A percentile compares a stretch with the other conserved stretches of the same genome.
Evolutionary conservation across 2,329 filamentous ascomycete genomes (phyloP).

Genomic region (Alternaria triticina): DNA sequence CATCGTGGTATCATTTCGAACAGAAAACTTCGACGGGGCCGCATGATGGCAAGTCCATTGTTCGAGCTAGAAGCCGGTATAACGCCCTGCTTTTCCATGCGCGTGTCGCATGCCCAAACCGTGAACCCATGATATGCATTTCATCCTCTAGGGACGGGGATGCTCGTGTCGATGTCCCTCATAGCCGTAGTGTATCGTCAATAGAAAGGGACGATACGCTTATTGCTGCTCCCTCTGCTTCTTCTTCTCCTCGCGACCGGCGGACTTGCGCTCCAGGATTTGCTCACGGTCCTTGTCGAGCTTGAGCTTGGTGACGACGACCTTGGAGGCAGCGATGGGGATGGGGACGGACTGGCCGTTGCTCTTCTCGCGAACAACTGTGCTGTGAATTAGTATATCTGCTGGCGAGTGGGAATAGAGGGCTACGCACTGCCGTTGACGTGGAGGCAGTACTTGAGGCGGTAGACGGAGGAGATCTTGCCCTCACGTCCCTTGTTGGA

Average conservation of each 20-base stretch:
- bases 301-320: conserved; percentile 99
- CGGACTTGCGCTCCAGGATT: conserved; percentile 85
- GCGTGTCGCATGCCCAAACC: conserved; percentile 41
- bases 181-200: conserved; percentile 50
- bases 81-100: conserved; percentile 48
- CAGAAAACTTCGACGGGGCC: conserved; percentile 41
- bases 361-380: conserved; percentile 92
- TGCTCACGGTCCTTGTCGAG: conserved; percentile 92
- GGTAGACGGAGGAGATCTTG: conserved; percentile 91
- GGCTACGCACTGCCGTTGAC: conserved; percentile 72
- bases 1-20: conserved; percentile 43
- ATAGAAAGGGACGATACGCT: conserved; percentile 48
- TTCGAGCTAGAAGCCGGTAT: conserved; percentile 47
- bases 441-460: conserved; percentile 89
- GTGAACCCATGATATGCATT: conserved; percentile 49
- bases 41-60: conserved; percentile 44
- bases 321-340: conserved; percentile 94
- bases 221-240: conserved; percentile 66
- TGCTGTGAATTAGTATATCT: conserved; percentile 27
- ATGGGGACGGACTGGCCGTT: conserved; percentile 95
- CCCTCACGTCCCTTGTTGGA: conserved; percentile 97
- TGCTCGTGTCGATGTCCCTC: conserved; percentile 42
- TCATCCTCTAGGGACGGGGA: conserved; percentile 45
- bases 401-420: neutral
- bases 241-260: conserved; percentile 75